phyloP scores from a whole-genome alignment of 495 filamentous ascomycete genomes.

The Haplographium delicatum region DNA sequence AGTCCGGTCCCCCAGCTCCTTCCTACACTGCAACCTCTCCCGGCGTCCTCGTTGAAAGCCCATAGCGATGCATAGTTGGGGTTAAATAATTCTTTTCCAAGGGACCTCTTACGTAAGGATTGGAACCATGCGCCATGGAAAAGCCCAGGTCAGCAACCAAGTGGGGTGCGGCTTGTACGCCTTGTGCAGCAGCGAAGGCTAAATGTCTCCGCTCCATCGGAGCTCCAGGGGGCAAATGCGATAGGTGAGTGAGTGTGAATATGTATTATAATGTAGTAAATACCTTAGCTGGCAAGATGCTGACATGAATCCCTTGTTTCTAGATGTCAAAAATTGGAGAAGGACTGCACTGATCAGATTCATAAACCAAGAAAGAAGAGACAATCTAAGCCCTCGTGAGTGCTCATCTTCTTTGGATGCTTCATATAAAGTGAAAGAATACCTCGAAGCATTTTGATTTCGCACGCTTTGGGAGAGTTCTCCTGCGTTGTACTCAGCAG shows the following conservation, averaged over 20 bases:
- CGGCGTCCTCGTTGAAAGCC: background rate
- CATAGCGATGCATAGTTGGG: too few relatives aligned
- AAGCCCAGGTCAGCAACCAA: conserved; percentile 19
- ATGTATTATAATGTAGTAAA: too few relatives aligned
- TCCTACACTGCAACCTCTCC: background rate
- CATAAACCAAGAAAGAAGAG: conserved; percentile 34
- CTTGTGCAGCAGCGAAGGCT: conserved; percentile 32
- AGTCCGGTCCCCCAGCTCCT: background rate
- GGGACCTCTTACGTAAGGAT: too few relatives aligned
- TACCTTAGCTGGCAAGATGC: background rate
- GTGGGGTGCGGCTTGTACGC: conserved; percentile 34
- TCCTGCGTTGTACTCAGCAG: too few relatives aligned
- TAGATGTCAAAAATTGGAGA: conserved; percentile 19
- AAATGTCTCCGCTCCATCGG: conserved; percentile 26
- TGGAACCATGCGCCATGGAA: background rate
- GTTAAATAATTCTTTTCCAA: too few relatives aligned
- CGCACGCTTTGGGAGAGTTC: too few relatives aligned
- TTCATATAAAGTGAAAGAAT: too few relatives aligned
- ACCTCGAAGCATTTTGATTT: too few relatives aligned
- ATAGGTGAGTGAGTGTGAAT: conserved; percentile 25
- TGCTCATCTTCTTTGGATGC: background rate
- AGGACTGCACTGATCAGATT: conserved; percentile 29
- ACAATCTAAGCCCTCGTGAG: conserved; percentile 32
- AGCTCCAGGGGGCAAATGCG: conserved; percentile 1
- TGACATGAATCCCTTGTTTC: background rate